phyloP scores from a whole-genome alignment of 768 basidiomycete genomes.

The Tricholoma flavovirens region DNA sequence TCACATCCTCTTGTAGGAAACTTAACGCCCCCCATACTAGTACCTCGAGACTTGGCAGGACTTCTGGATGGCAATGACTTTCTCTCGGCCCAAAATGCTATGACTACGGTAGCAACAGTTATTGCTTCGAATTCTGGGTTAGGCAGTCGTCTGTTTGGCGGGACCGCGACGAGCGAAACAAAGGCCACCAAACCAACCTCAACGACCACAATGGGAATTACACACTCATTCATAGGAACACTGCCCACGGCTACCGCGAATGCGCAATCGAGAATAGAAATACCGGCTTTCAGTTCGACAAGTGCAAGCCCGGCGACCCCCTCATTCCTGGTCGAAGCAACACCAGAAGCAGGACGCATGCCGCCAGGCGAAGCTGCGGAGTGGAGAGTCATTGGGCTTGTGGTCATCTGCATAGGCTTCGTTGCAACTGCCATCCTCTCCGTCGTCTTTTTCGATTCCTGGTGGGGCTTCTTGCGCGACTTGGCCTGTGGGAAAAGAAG shows the following conservation, averaged over 20 bases:
- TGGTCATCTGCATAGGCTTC: conserved; percentile 55
- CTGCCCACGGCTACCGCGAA: background rate
- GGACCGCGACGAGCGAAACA: background rate
- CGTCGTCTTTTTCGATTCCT: conserved; percentile 66
- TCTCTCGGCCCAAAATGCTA: background rate
- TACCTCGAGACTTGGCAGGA: conserved; percentile 14
- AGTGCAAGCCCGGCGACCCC: background rate
- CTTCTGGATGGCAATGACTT: conserved; percentile 14
- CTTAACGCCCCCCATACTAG: background rate
- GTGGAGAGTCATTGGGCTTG: conserved; percentile 70
- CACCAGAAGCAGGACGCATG: conserved; percentile 20
- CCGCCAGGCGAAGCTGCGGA: conserved; percentile 41
- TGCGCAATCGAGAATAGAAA: background rate
- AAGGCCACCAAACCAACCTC: background rate
- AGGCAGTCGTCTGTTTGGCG: background rate
- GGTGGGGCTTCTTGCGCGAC: conserved; percentile 57
- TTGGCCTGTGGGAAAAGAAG: conserved; percentile 36
- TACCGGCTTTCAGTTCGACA: background rate
- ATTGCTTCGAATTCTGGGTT: background rate
- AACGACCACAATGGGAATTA: background rate
- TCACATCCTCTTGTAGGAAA: conserved; percentile 10
- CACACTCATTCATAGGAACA: conserved; percentile 3
- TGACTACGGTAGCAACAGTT: background rate
- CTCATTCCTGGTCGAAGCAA: conserved; percentile 4
- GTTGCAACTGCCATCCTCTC: conserved; percentile 50